A percentile compares a stretch with the other conserved stretches of the same genome.
Conservation (phyloP, 345 rosid species). For the Draba incana region DNA sequence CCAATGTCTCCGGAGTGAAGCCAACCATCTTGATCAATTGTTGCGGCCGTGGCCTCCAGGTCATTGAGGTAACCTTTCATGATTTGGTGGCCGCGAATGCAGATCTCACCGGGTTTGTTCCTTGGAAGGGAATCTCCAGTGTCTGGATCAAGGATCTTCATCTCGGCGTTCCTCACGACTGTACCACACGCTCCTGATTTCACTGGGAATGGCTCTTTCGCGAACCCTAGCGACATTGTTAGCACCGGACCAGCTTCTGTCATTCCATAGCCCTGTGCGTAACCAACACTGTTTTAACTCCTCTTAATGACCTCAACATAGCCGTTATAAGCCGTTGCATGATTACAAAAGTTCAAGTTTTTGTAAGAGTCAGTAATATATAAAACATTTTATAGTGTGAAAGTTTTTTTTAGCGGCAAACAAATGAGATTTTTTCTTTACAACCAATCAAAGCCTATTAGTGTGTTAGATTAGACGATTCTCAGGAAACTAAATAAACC, state of each 20-base stretch:
- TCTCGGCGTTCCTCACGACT: conserved; percentile 70
- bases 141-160: conserved; percentile 57
- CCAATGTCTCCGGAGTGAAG: conserved; percentile 47
- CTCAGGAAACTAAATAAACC: no score
- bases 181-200: conserved; percentile 90
- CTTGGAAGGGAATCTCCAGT: conserved; percentile 55
- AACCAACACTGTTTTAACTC: neutral
- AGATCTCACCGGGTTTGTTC: conserved; percentile 78
- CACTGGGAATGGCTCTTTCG: conserved; percentile 64
- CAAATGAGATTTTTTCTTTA: no score
- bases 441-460: no score
- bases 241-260: conserved; percentile 90
- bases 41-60: conserved; percentile 44
- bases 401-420: no score
- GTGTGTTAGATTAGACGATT: no score
- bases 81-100: conserved; percentile 79
- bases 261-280: conserved; percentile 78
- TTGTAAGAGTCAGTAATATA: no score
- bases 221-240: conserved; percentile 76
- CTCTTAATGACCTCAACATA: neutral
- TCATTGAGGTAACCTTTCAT: conserved; percentile 75
- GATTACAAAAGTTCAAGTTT: no score
- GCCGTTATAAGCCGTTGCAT: neutral
- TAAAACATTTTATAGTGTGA: no score
- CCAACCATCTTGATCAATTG: conserved; percentile 64